These are phyloP conservation scores for Diaporthe ilicicola DNA, from an alignment of 2,329 filamentous ascomycete genomes.

Conservation along the genomic window DNA sequence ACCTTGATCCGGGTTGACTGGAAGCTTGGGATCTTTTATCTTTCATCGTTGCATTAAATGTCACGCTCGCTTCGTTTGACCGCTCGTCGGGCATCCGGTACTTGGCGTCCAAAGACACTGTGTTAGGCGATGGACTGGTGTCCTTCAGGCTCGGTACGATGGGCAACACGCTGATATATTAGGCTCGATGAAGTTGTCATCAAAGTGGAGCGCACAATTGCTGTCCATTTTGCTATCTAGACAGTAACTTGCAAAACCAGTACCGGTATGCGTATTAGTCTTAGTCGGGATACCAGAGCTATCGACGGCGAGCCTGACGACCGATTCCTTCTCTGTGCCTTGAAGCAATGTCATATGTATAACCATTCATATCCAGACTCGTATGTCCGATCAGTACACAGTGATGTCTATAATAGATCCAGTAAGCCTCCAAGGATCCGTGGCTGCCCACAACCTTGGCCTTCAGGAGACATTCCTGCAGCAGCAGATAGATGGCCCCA, in stretches of 20 bases:
- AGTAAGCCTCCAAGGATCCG: neutral
- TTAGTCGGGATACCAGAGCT: no score
- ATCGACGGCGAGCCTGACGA: neutral
- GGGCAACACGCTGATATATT: neutral
- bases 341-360: neutral
- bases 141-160: neutral
- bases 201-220: neutral
- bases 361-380: neutral
- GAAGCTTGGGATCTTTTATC: neutral
- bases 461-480: neutral
- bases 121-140: neutral
- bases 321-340: neutral
- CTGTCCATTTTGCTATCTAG: neutral
- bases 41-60: neutral
- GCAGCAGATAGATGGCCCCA: neutral
- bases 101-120: neutral
- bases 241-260: neutral
- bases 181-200: neutral
- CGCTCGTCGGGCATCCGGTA: neutral
- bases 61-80: neutral
- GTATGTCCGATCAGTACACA: neutral
- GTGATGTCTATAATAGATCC: neutral
- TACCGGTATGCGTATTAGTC: no score
- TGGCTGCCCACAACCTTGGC: neutral
- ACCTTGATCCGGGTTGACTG: slow-evolving; percentile 10